These are phyloP conservation scores for Gossypium longicalyx DNA, from an alignment of 345 rosid genomes.

Conservation along the genomic window DNA sequence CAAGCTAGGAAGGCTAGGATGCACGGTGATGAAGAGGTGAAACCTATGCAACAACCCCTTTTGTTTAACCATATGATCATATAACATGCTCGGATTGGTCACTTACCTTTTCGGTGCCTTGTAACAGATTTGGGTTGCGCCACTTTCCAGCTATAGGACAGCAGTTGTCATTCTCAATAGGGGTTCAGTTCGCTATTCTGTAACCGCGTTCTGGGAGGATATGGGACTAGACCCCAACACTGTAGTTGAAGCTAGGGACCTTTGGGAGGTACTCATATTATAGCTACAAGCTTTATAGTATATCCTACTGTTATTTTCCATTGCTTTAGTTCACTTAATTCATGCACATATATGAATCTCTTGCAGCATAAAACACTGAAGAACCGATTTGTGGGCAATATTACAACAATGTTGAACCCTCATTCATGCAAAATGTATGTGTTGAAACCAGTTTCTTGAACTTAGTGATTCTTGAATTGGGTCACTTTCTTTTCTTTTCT, in stretches of 20 bases:
- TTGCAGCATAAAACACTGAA: slow-evolving; percentile 72
- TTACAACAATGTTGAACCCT: slow-evolving; percentile 48
- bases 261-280: slow-evolving; percentile 56
- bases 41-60: background rate
- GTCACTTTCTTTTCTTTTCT: background rate
- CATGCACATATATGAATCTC: slow-evolving; percentile 16
- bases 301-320: background rate
- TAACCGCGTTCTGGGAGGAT: slow-evolving; percentile 74
- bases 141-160: slow-evolving; percentile 49
- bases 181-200: slow-evolving; percentile 28
- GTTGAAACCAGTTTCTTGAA: slow-evolving; percentile 63
- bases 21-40: slow-evolving; percentile 68
- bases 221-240: slow-evolving; percentile 46
- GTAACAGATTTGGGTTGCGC: slow-evolving; percentile 73
- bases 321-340: background rate
- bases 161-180: slow-evolving; percentile 60
- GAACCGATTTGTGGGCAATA: slow-evolving; percentile 43
- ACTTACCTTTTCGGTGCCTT: background rate
- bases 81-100: background rate
- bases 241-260: slow-evolving; percentile 53
- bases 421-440: slow-evolving; percentile 74
- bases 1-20: slow-evolving; percentile 74
- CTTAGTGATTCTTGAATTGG: background rate
- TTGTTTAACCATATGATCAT: background rate
- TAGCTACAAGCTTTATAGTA: background rate